Conservation (phyloP, 768 basidiomycete species). For the Suillus plorans region DNA sequence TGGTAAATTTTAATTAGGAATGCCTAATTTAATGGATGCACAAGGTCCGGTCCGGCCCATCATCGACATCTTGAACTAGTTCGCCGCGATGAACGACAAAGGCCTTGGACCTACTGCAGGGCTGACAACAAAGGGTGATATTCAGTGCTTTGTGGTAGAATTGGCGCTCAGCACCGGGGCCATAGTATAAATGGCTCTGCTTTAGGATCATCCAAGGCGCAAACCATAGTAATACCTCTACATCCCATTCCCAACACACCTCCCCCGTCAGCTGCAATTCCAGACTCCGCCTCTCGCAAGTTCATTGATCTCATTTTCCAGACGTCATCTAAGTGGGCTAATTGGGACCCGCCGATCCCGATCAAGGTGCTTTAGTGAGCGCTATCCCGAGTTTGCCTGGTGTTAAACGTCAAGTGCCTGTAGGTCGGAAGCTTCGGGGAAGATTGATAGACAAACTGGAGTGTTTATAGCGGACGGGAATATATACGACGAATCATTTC, state of each 20-base stretch:
- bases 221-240: not conserved
- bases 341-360: conserved; percentile 36
- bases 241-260: not conserved
- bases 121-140: not conserved
- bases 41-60: no score
- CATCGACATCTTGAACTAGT: not conserved
- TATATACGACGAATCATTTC: conserved; percentile 27
- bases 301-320: conserved; percentile 33
- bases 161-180: not conserved
- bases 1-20: no score
- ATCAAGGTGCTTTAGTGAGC: conserved; percentile 19
- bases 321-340: conserved; percentile 35
- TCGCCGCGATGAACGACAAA: not conserved
- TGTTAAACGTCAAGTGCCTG: not conserved
- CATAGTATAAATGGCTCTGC: not conserved
- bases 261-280: not conserved
- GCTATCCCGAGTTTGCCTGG: not conserved
- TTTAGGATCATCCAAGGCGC: not conserved
- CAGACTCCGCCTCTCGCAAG: conserved; percentile 22
- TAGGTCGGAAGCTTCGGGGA: conserved; percentile 38
- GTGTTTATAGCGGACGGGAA: conserved; percentile 30
- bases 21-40: no score
- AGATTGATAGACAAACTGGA: conserved; percentile 28
- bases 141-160: not conserved
- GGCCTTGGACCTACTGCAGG: not conserved